Conservation (phyloP, 108 stramenopile species). For the Mediolabrus comicus region DNA sequence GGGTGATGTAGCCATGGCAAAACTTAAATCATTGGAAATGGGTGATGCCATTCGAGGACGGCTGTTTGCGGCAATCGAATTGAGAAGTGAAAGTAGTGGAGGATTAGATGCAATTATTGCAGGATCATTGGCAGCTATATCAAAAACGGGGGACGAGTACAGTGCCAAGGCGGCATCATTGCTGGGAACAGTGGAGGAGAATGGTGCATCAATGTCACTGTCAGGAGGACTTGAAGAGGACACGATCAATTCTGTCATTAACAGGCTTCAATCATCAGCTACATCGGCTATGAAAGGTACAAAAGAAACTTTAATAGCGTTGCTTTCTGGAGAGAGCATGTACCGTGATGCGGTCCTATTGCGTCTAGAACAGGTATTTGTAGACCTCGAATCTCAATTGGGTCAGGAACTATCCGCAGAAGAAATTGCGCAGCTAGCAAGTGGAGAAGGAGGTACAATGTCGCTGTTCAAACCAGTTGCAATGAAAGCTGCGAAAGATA, state of each 20-base stretch:
- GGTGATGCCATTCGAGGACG: slow-evolving; percentile 77
- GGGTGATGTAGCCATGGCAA: slow-evolving; percentile 84
- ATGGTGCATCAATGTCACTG: not conserved
- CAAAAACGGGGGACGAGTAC: slow-evolving; percentile 25
- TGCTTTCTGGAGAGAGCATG: slow-evolving; percentile 59
- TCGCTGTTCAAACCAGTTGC: slow-evolving; percentile 86
- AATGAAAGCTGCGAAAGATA: slow-evolving; percentile 76
- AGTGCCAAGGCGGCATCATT: slow-evolving; percentile 15
- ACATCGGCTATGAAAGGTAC: slow-evolving; percentile 55
- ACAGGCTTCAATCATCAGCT: slow-evolving; percentile 59
- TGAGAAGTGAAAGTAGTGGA: slow-evolving; percentile 78
- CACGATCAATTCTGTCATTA: slow-evolving; percentile 55
- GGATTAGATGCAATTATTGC: slow-evolving; percentile 92
- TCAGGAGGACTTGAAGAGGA: slow-evolving; percentile 29
- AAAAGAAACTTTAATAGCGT: slow-evolving; percentile 84
- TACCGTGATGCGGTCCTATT: slow-evolving; percentile 79
- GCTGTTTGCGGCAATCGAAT: slow-evolving; percentile 81
- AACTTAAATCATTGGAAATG: slow-evolving; percentile 84
- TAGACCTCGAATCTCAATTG: slow-evolving; percentile 69
- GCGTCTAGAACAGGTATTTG: slow-evolving; percentile 71
- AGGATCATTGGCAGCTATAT: slow-evolving; percentile 60
- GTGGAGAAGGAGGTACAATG: slow-evolving; percentile 78
- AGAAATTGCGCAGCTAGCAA: slow-evolving; percentile 74
- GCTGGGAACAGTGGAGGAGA: slow-evolving; percentile 4
- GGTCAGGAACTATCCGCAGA: slow-evolving; percentile 70